Conservation (phyloP, 345 rosid species). For the Bruguiera sexangula region DNA sequence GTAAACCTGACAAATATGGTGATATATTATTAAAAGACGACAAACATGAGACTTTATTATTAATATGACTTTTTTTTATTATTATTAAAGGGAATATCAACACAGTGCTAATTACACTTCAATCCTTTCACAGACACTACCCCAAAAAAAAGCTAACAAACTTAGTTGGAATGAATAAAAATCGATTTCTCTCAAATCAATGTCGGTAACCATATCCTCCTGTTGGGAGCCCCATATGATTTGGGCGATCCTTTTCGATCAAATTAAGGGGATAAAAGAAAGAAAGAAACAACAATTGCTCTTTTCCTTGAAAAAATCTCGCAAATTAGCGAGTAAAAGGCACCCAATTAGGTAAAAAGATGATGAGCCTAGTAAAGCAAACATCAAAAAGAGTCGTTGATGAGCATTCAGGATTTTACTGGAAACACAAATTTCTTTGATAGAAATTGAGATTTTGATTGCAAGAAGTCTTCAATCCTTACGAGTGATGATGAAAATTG, state of each 20-base stretch:
- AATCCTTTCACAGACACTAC: not conserved
- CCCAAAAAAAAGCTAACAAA: not conserved
- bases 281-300: not conserved
- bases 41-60: too few relatives aligned
- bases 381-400: slow-evolving; percentile 63
- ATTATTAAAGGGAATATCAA: too few relatives aligned
- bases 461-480: too few relatives aligned
- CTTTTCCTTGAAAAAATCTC: not conserved
- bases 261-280: slow-evolving; percentile 55
- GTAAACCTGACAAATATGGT: too few relatives aligned
- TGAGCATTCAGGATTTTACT: slow-evolving; percentile 44
- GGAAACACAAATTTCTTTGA: too few relatives aligned
- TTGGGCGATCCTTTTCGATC: slow-evolving; percentile 82
- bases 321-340: too few relatives aligned
- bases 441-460: too few relatives aligned
- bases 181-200: slow-evolving; percentile 83
- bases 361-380: slow-evolving; percentile 69
- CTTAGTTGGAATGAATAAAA: slow-evolving; percentile 67
- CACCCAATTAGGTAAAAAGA: too few relatives aligned
- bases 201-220: slow-evolving; percentile 55
- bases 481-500: too few relatives aligned
- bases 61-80: too few relatives aligned
- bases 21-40: too few relatives aligned
- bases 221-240: slow-evolving; percentile 74
- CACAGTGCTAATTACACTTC: too few relatives aligned